Conservation (phyloP, 73 alveolate genomes). For the Vitrella brassicaformis region DNA sequence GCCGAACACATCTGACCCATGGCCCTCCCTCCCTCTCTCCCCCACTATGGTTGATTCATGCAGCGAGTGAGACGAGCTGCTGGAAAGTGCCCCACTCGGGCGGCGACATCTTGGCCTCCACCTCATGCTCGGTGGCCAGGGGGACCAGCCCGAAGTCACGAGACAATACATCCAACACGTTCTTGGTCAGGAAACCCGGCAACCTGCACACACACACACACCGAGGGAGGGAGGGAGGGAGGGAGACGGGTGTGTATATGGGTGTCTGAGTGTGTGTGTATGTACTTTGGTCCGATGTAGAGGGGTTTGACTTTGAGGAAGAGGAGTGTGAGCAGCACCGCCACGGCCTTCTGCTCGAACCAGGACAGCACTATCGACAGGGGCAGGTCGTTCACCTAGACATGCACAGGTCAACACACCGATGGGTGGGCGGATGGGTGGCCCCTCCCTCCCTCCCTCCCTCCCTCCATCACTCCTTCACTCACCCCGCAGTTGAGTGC, state of each 20-base stretch:
- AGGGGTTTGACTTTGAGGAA: conserved; percentile 3
- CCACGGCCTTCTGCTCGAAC: conserved; percentile 43
- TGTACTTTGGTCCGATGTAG: not conserved
- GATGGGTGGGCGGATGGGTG: not conserved
- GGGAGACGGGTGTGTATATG: too few species aligned
- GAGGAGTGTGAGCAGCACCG: conserved; percentile 26
- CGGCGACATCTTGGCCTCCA: not conserved
- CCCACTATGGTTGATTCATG: too few species aligned
- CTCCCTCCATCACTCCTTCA: not conserved
- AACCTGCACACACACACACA: too few species aligned
- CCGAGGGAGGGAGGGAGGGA: too few species aligned
- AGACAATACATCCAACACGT: conserved; percentile 5
- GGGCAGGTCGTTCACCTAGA: conserved; percentile 20
- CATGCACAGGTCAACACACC: too few species aligned
- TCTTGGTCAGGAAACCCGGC: conserved; percentile 26
- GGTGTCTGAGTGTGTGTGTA: too few species aligned
- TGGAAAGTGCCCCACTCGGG: too few species aligned
- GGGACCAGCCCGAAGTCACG: not conserved
- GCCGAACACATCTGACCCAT: too few species aligned
- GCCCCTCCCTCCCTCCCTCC: not conserved
- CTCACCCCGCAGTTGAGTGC: conserved; percentile 16
- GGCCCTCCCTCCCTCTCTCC: too few species aligned
- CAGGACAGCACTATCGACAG: conserved; percentile 23
- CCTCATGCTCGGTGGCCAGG: not conserved
- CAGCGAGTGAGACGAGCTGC: too few species aligned